A percentile compares a stretch with the other conserved stretches of the same genome.
Conservation (phyloP, 371 early-diverging fungal species). For the Mycotypha africana region DNA sequence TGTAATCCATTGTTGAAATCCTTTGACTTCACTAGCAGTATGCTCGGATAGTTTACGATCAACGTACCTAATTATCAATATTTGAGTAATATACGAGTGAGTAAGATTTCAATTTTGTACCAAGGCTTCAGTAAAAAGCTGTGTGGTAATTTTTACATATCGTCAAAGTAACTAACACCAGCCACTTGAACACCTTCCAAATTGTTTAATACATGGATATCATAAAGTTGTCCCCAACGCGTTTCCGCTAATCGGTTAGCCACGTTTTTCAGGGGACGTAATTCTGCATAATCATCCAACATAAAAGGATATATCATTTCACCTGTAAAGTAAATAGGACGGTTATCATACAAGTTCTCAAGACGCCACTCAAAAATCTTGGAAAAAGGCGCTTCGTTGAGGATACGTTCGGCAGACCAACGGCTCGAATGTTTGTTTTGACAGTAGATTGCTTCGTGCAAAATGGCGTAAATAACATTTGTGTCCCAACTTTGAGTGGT, state of each 20-base stretch:
- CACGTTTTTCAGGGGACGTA: slow-evolving; percentile 54
- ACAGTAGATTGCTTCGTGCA: slow-evolving; percentile 72
- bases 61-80: slow-evolving; percentile 42
- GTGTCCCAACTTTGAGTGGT: slow-evolving; percentile 48
- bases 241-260: slow-evolving; percentile 59
- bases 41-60: slow-evolving; percentile 59
- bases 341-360: slow-evolving; percentile 27
- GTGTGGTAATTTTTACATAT: slow-evolving; percentile 39
- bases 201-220: slow-evolving; percentile 39
- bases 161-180: slow-evolving; percentile 70
- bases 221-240: slow-evolving; percentile 58
- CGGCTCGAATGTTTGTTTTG: slow-evolving; percentile 51
- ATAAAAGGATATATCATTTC: slow-evolving; percentile 74
- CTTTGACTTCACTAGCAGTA: slow-evolving; percentile 52
- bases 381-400: slow-evolving; percentile 37
- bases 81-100: too few relatives aligned
- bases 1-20: slow-evolving; percentile 66
- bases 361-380: slow-evolving; percentile 46
- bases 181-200: slow-evolving; percentile 56
- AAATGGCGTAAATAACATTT: slow-evolving; percentile 62
- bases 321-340: slow-evolving; percentile 46
- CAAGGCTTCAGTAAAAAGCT: neutral
- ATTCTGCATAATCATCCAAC: slow-evolving; percentile 67
- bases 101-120: too few relatives aligned
- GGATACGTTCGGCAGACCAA: slow-evolving; percentile 65